A percentile compares a stretch with the other conserved stretches of the same genome.
Evolutionary conservation across 2,329 filamentous ascomycete genomes (phyloP).

Genomic region (Neophaeococcomyces mojaviensis): DNA sequence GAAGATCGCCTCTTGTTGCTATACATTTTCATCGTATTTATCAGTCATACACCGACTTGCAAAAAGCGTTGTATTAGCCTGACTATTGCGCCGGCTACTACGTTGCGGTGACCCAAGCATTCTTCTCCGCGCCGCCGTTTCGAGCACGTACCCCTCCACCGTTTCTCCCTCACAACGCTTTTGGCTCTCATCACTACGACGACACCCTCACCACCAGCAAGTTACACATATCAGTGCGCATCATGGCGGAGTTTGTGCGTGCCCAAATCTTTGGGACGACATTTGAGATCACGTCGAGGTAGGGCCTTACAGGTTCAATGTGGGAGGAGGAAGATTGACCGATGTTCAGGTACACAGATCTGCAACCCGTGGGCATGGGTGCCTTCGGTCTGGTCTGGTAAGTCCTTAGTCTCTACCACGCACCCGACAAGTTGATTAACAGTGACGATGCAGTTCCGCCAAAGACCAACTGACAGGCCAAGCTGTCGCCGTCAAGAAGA

Average conservation of each 20-base stretch:
- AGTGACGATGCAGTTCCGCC: conserved; percentile 61
- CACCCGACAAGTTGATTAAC: neutral
- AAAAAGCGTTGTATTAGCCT: too few relatives aligned
- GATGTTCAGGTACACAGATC: conserved; percentile 74
- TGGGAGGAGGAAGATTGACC: conserved; percentile 23
- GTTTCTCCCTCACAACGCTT: neutral
- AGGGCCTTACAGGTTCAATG: too few relatives aligned
- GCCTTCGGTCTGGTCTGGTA: conserved; percentile 98
- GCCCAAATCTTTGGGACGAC: conserved; percentile 99
- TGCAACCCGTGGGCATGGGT: conserved; percentile 98
- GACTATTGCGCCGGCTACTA: too few relatives aligned
- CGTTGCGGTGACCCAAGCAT: too few relatives aligned
- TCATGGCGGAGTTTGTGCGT: conserved; percentile 98
- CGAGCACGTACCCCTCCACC: conserved; percentile 2
- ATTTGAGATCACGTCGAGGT: conserved; percentile 99
- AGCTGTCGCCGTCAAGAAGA: conserved; percentile 98
- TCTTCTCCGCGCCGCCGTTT: too few relatives aligned
- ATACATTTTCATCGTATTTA: too few relatives aligned
- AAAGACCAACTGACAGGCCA: conserved; percentile 96
- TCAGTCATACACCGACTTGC: too few relatives aligned
- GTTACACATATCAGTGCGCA: conserved; percentile 29
- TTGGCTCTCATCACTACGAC: neutral
- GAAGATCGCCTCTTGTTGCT: too few relatives aligned
- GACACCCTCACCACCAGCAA: neutral
- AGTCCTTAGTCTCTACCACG: conserved; percentile 26